A percentile compares a stretch with the other conserved stretches of the same genome.
These are phyloP conservation scores for Venturiaceae sp. DNA, from an alignment of 2,329 filamentous ascomycete species.

Conservation along the genomic window DNA sequence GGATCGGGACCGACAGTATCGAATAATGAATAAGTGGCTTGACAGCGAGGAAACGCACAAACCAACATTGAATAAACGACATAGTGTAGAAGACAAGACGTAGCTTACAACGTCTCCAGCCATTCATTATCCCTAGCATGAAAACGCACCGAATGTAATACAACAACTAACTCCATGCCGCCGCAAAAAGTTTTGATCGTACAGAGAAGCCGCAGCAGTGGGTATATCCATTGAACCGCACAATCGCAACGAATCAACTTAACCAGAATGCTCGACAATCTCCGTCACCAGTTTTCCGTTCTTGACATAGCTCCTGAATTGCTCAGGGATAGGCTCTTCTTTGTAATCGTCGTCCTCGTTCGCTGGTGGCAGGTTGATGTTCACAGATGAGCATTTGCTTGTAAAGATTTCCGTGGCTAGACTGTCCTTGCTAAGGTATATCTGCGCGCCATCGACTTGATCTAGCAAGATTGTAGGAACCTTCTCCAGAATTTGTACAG, in stretches of 20 bases:
- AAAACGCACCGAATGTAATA: neutral
- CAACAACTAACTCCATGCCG: neutral
- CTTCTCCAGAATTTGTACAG: conserved; percentile 78
- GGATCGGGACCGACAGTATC: no score
- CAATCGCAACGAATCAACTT: neutral
- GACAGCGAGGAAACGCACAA: neutral
- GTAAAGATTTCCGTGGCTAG: conserved; percentile 73
- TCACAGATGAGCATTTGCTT: conserved; percentile 79
- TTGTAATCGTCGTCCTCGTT: conserved; percentile 70
- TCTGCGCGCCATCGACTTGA: conserved; percentile 79
- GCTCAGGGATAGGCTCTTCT: conserved; percentile 80
- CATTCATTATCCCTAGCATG: neutral
- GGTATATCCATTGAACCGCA: neutral
- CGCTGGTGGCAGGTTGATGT: conserved; percentile 69
- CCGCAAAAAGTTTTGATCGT: neutral
- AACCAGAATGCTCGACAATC: conserved; percentile 92
- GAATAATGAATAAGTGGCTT: no score
- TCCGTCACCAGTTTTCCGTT: conserved; percentile 75
- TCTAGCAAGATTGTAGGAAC: conserved; percentile 86
- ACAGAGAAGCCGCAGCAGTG: neutral
- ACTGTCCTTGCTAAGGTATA: conserved; percentile 80
- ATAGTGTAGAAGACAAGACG: neutral
- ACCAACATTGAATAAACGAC: neutral
- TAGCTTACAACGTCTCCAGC: neutral
- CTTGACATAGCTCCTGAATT: conserved; percentile 74